phyloP scores from a whole-genome alignment of 257 asterid genomes.

The Nemophila menziesii region DNA sequence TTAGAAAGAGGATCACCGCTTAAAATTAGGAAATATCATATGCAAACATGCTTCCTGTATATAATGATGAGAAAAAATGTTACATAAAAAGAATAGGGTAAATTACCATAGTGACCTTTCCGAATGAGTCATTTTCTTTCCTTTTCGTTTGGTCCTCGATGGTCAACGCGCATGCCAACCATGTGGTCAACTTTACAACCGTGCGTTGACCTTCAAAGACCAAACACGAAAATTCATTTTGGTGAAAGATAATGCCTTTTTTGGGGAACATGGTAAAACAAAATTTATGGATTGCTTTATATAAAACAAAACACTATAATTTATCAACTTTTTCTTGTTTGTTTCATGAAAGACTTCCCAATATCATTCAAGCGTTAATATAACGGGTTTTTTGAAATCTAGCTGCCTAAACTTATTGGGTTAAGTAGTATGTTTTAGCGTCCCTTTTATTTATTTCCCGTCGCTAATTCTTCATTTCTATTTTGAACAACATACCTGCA shows the following conservation, averaged over 20 bases:
- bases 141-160: no score
- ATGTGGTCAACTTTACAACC: no score
- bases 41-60: constrained; percentile 63
- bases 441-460: neutral
- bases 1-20: constrained; percentile 20
- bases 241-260: no score
- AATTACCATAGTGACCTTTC: neutral
- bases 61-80: constrained; percentile 4
- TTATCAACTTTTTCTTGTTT: neutral
- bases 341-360: neutral
- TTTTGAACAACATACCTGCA: constrained; percentile 41
- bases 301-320: neutral
- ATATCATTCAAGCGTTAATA: neutral
- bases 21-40: constrained; percentile 44
- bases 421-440: no score
- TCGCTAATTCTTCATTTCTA: neutral
- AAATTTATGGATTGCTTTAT: no score
- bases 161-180: no score
- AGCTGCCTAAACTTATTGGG: neutral
- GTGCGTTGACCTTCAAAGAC: no score
- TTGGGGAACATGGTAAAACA: no score
- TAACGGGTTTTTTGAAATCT: neutral
- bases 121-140: neutral
- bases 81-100: constrained; percentile 8
- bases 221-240: no score